Percentiles rank a stretch among this genome's conserved stretches.
Evolutionary conservation across 441 rosid species (phyloP).

Genomic region (Populus hybrid): DNA sequence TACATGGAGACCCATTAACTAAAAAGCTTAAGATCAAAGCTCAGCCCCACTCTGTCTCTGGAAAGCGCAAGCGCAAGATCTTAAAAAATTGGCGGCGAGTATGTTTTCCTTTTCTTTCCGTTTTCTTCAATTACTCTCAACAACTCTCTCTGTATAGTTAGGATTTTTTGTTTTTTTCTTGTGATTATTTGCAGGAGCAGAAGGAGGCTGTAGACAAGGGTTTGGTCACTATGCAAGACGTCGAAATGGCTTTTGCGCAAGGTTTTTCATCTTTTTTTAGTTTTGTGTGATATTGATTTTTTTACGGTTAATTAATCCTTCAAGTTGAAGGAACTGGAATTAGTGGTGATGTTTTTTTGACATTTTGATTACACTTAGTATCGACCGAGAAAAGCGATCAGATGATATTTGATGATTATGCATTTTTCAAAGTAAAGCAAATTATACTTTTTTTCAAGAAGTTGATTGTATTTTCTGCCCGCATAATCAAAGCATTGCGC

Average conservation of each 20-base stretch:
- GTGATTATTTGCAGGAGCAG: conserved; percentile 48
- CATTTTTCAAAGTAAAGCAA: neutral
- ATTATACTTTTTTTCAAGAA: neutral
- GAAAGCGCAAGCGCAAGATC: conserved; percentile 78
- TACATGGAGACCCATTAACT: conserved; percentile 65
- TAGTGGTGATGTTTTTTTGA: neutral
- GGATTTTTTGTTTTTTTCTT: neutral
- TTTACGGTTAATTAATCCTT: neutral
- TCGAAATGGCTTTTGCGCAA: conserved; percentile 64
- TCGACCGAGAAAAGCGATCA: neutral
- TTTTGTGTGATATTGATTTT: neutral
- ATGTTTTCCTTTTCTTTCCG: neutral
- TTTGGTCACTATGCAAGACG: conserved; percentile 69
- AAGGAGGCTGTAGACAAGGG: conserved; percentile 68
- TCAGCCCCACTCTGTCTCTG: conserved; percentile 50
- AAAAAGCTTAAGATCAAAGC: conserved; percentile 50
- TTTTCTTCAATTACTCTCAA: neutral
- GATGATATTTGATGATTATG: neutral
- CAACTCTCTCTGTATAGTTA: neutral
- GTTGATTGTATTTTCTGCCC: neutral
- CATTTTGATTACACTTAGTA: neutral
- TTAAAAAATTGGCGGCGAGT: conserved; percentile 71
- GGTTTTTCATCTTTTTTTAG: conserved; percentile 21
- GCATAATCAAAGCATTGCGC: neutral
- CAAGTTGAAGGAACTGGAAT: neutral